Evolutionary conservation across 371 early-diverging fungal species (phyloP), one percentile per base, ranked within the genome.

Genomic region (Actinomortierella wolfii): DNA sequence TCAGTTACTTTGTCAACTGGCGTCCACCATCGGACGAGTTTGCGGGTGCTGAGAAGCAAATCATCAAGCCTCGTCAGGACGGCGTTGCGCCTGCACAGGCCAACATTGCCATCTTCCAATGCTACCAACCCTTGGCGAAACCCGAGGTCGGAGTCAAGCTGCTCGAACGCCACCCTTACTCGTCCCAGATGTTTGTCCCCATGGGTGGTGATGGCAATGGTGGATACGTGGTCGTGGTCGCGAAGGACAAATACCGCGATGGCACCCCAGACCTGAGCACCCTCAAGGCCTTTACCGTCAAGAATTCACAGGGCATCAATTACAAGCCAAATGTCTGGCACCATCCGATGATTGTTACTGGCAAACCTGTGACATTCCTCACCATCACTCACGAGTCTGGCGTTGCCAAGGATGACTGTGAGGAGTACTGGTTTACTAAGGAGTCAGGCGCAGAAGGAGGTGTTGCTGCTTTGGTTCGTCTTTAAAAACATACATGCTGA

Each of bases 101-200:
- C 47, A 90, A 92, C 69, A 70, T 93, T 73, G 90, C 91, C 59
- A 80, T 92, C 48, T 91, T 89, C 67, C 88, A 83, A 52, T 88
- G 85, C 29, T 73, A 76, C 46, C 89, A 89, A 79, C 39, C 62
- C 77, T 24, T 84, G 75, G 14, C 60, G 52, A 25, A 79, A 54
- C 41, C 86, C 3, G 59, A 61, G 25, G 52, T 93, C 71, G 75
- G 67, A 23, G 84, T 91, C 62, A 85, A 85, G 67, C 68, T 95
- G 21, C 83, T 95, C 49, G 96, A 95, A 76, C 84, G 94, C 20
- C 96, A 95, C 61, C 82, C 88, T 49, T 90, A 87, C 78, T 92
- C 93, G 13, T 87, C 90, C n/a, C 96, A 95, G 68, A 82, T 88
- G 52, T 95, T 95, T 70, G 81, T 93, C 58, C 95, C 95, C 15